Evolutionary conservation across 371 early-diverging fungal species (phyloP), one percentile per base, ranked within the genome.

Genomic region (Actinomortierella ambigua): DNA sequence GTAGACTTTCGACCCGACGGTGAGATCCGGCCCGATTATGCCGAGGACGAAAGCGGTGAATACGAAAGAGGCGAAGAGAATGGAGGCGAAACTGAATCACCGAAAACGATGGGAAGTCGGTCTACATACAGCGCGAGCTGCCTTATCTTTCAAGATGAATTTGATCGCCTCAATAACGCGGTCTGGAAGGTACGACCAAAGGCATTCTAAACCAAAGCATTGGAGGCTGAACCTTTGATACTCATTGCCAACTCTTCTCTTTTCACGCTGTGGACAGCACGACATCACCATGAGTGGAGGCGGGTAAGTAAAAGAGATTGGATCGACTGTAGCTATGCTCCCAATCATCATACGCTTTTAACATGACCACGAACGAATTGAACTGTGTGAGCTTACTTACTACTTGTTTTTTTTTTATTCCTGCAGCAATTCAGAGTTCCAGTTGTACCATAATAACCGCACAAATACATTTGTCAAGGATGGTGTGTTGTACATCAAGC

Each of bases 391-490:
- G n/a, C n/a, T n/a, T n/a, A n/a, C n/a, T n/a, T n/a, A n/a, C n/a
- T n/a, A n/a, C n/a, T n/a, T n/a, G n/a, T n/a, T n/a, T n/a, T n/a
- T n/a, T n/a, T 11, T 15, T 55, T 11, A 15, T 24, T 3, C 6
- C 13, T 11, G 49, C 26, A 61, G 82, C 11, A 85, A 84, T 53
- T 82, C 78, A 70, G 88, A 87, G 59, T 83, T 85, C 26, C 83
- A 87, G 40, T 79, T 75, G 23, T 87, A 84, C 59, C 80, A 81
- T 52, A 84, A 85, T 60, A 87, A 85, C 65, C 69, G 85, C 54
- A 81, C 83, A 59, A 88, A 87, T 57, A 84, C 88, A 14, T 91
- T 81, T 65, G 86, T 87, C 15, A 77, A 81, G 24, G 78, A 89
- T 50, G 90, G 90, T 22, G 60, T 84, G 26, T 77, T 91, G 14